Percentiles rank a stretch among this genome's conserved stretches.
These are phyloP conservation scores for Cronartium quercuum DNA, from an alignment of 1,284 basidiomycete genomes.

Conservation along the genomic window DNA sequence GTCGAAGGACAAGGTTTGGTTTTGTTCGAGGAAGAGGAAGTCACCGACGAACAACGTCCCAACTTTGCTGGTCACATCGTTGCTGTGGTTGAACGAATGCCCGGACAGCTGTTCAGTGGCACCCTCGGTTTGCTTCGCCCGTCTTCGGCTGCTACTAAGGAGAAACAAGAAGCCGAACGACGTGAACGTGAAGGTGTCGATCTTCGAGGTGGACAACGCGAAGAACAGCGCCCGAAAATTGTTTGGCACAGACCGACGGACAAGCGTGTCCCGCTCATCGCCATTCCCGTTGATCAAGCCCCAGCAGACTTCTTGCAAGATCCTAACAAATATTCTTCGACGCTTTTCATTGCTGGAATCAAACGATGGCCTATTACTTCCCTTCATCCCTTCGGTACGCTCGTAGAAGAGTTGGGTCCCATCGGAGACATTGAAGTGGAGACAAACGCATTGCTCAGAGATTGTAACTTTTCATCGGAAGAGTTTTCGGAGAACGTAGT, in stretches of 20 bases:
- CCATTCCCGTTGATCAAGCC: conserved; percentile 93
- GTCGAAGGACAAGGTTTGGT: conserved; percentile 96
- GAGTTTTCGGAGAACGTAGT: conserved; percentile 62
- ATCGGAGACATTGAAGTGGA: conserved; percentile 97
- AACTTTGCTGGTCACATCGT: conserved; percentile 89
- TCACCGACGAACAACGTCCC: conserved; percentile 93
- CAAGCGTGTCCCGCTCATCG: conserved; percentile 97
- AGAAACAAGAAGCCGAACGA: conserved; percentile 97
- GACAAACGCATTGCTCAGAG: conserved; percentile 92
- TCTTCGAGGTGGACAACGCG: conserved; percentile 67
- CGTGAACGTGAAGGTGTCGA: conserved; percentile 85
- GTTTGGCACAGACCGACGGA: conserved; percentile 99
- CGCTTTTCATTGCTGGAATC: conserved; percentile 94
- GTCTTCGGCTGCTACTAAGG: conserved; percentile 95
- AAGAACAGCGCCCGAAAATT: conserved; percentile 86
- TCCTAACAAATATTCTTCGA: conserved; percentile 80
- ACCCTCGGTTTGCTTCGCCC: conserved; percentile 91
- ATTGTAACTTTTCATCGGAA: conserved; percentile 64
- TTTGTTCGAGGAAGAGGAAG: conserved; percentile 93
- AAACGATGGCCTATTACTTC: conserved; percentile 86
- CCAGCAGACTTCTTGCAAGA: conserved; percentile 93
- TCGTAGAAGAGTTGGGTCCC: conserved; percentile 96
- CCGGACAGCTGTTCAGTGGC: conserved; percentile 95
- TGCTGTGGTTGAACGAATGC: conserved; percentile 96
- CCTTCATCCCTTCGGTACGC: conserved; percentile 94